A percentile compares a stretch with the other conserved stretches of the same genome.
Evolutionary conservation across 352 stramenopile genomes (phyloP).

Genomic region (Globisporangium polare): DNA sequence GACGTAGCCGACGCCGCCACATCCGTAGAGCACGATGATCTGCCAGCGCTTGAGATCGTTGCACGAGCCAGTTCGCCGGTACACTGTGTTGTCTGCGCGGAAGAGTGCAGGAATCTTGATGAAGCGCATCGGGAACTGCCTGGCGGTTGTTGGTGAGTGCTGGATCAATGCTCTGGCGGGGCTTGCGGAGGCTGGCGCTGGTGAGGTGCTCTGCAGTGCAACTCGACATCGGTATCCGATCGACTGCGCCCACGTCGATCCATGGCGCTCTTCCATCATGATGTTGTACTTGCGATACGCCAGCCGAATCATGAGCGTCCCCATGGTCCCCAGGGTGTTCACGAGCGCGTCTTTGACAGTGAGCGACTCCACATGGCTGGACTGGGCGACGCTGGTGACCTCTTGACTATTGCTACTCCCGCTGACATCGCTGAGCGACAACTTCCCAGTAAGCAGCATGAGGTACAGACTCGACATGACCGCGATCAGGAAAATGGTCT

Average conservation of each 20-base stretch:
- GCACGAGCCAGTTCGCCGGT: not conserved
- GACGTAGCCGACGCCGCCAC: not conserved
- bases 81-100: not conserved
- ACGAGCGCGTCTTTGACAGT: not conserved
- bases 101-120: not conserved
- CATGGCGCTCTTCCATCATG: not conserved
- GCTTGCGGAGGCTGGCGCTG: not conserved
- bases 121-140: not conserved
- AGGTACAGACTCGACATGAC: not conserved
- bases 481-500: not conserved
- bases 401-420: not conserved
- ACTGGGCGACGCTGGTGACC: not conserved
- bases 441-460: not conserved
- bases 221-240: conserved; percentile 7
- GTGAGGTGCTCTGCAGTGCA: not conserved
- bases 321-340: conserved; percentile 7
- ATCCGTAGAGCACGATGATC: not conserved
- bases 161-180: not conserved
- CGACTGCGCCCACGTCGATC: conserved; percentile 1
- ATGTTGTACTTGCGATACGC: conserved; percentile 8
- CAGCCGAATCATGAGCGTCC: not conserved
- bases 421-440: not conserved
- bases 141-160: not conserved
- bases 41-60: not conserved
- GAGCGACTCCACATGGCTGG: not conserved